Evolutionary conservation across 371 early-diverging fungal species (phyloP).

Genomic region (Parasitella parasitica): DNA sequence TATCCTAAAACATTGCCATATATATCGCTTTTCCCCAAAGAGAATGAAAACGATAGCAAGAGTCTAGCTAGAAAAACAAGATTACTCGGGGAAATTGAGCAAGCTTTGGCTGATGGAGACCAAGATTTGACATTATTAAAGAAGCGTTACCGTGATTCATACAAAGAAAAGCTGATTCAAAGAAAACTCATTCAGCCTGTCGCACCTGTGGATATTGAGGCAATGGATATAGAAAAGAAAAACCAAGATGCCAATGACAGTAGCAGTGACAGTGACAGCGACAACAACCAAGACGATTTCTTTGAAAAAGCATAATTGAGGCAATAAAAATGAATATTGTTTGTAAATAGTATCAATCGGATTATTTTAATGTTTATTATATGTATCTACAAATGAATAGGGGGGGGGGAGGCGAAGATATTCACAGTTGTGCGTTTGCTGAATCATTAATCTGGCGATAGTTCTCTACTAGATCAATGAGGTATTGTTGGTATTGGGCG

Average conservation of each 20-base stretch:
- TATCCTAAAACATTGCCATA: constrained; percentile 39
- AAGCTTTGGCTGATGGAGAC: constrained; percentile 21
- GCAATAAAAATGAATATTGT: background rate
- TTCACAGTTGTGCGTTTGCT: background rate
- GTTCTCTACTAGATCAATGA: background rate
- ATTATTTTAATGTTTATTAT: background rate
- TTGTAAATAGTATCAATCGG: background rate
- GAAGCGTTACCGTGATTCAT: constrained; percentile 33
- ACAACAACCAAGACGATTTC: constrained; percentile 26
- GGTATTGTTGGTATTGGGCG: background rate
- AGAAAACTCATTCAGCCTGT: constrained; percentile 17
- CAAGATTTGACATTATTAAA: constrained; percentile 21
- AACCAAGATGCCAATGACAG: constrained; percentile 2
- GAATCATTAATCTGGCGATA: background rate
- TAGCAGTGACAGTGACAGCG: background rate
- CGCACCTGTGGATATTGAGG: constrained; percentile 20
- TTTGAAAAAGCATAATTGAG: constrained; percentile 23
- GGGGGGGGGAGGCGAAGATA: background rate
- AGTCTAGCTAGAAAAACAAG: constrained; percentile 12
- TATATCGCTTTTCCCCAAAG: constrained; percentile 32
- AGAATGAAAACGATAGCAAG: constrained; percentile 22
- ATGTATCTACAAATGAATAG: background rate
- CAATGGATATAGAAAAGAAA: background rate
- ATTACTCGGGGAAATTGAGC: constrained; percentile 26
- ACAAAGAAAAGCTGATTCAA: constrained; percentile 31